Conservation (phyloP, 2,329 filamentous ascomycete species). For the Dactylellina drechsleri region DNA sequence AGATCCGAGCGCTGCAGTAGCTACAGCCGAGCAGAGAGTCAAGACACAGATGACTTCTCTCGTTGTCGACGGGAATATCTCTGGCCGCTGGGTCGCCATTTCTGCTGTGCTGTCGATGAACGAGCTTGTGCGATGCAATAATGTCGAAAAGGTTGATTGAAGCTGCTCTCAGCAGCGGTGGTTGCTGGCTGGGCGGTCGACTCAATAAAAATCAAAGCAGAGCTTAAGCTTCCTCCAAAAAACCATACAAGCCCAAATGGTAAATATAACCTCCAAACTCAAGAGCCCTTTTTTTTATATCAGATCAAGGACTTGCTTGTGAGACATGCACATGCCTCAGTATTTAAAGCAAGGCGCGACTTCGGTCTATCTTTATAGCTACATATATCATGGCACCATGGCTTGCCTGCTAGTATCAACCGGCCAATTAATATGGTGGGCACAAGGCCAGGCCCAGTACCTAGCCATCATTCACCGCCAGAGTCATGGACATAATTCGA, state of each 20-base stretch:
- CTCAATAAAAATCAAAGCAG: too few relatives aligned
- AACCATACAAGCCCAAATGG: too few relatives aligned
- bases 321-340: background rate
- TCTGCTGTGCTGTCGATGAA: conserved; percentile 3
- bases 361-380: background rate
- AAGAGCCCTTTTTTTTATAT: background rate
- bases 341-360: conserved; percentile 4
- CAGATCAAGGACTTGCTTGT: background rate
- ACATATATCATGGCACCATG: background rate
- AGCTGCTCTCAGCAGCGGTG: background rate
- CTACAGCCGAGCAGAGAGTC: conserved; percentile 40
- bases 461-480: background rate
- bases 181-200: background rate
- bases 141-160: background rate
- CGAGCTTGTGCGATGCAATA: background rate
- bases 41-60: conserved; percentile 40
- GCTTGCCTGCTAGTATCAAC: background rate
- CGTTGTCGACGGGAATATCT: conserved; percentile 40
- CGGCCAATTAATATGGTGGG: too few relatives aligned
- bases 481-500: too few relatives aligned
- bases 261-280: too few relatives aligned
- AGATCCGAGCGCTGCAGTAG: conserved; percentile 33
- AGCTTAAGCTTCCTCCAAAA: too few relatives aligned
- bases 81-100: conserved; percentile 42
- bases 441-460: conserved; percentile 1